phyloP scores from a whole-genome alignment of 257 asterid genomes.

The Solanum infundibuliforme region DNA sequence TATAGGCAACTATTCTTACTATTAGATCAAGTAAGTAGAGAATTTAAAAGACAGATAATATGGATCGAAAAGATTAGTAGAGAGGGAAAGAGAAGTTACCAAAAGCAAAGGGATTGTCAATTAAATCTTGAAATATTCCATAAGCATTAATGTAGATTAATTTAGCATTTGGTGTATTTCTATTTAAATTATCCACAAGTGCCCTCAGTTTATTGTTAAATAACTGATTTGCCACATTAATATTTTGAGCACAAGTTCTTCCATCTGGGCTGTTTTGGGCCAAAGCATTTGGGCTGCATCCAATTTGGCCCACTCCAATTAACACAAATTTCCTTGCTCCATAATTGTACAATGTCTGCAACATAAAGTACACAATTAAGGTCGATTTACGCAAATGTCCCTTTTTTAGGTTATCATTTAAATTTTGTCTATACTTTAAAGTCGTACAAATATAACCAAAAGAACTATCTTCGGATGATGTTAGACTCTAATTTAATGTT shows the following conservation, averaged over 20 bases:
- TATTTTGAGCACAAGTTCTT: constrained; percentile 47
- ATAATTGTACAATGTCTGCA: constrained; percentile 38
- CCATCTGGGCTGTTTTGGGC: constrained; percentile 94
- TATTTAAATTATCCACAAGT: constrained; percentile 58
- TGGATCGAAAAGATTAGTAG: background rate
- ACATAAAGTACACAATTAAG: background rate
- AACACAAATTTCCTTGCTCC: constrained; percentile 76
- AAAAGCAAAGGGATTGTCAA: constrained; percentile 44
- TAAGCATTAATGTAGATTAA: constrained; percentile 68
- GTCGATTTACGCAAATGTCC: background rate
- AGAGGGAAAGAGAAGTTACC: constrained; percentile 25
- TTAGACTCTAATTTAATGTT: background rate
- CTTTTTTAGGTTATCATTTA: background rate
- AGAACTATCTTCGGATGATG: background rate
- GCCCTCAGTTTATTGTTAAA: constrained; percentile 50
- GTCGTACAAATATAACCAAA: background rate
- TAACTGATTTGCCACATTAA: constrained; percentile 59
- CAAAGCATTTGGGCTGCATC: constrained; percentile 90
- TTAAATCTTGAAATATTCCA: constrained; percentile 72
- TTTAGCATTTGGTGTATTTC: constrained; percentile 40
- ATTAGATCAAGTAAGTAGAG: background rate
- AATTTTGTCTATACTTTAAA: too few relatives aligned
- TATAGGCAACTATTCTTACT: background rate
- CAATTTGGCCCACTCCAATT: constrained; percentile 73
- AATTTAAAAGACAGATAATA: background rate